Percentiles rank a stretch among this genome's conserved stretches.
Conservation (phyloP, 306 rosid genomes). For the Parietaria judaica region DNA sequence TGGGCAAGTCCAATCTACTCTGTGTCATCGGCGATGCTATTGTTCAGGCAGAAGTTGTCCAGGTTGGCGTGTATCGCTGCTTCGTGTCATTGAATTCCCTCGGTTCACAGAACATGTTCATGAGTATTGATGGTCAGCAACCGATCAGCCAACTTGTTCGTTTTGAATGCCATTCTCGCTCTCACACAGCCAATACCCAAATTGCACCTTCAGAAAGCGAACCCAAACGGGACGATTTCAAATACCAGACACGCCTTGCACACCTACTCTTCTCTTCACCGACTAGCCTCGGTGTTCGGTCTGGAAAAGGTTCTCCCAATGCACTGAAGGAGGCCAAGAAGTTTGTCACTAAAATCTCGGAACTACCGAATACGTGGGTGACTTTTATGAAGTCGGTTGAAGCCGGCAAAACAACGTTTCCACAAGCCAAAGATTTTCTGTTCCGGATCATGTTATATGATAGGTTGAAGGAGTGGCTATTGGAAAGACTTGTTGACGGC, state of each 20-base stretch:
- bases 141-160: constrained; percentile 78
- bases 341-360: constrained; percentile 44
- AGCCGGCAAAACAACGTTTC: constrained; percentile 38
- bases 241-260: constrained; percentile 63
- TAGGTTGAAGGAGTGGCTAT: constrained; percentile 74
- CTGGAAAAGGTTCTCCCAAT: constrained; percentile 40
- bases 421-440: constrained; percentile 57
- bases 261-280: constrained; percentile 58
- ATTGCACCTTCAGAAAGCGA: constrained; percentile 34
- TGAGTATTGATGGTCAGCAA: constrained; percentile 72
- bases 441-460: constrained; percentile 53
- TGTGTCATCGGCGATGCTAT: constrained; percentile 67
- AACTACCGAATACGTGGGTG: constrained; percentile 55
- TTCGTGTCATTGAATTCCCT: constrained; percentile 55
- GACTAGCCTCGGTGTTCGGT: constrained; percentile 44
- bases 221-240: constrained; percentile 53
- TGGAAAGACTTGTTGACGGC: constrained; percentile 63
- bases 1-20: constrained; percentile 47
- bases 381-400: constrained; percentile 42
- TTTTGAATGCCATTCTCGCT: constrained; percentile 65
- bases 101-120: constrained; percentile 49
- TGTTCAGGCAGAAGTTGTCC: constrained; percentile 57
- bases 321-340: constrained; percentile 58
- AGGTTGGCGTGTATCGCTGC: constrained; percentile 81
- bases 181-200: constrained; percentile 40